Base-by-base conservation (phyloP, 2,329 filamentous ascomycete species). In the Botrytis elliptica region DNA sequence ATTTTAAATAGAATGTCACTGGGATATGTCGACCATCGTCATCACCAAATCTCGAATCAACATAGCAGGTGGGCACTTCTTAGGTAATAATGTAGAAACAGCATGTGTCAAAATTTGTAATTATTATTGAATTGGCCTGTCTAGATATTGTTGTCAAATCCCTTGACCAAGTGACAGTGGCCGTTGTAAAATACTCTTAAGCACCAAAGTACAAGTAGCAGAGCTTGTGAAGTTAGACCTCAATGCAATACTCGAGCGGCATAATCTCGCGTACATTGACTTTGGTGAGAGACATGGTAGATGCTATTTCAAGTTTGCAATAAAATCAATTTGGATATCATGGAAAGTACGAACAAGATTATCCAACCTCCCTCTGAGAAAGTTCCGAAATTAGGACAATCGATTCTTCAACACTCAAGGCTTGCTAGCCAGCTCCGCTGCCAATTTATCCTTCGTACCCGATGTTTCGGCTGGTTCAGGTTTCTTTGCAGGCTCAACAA, bases 401-500 rank as follows among this genome's bases (percentile, higher is more conserved):
- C 7, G 12, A 63, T 62, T 20, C 20, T 7, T 36, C 65, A 52
- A 52, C 69, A 64, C 18, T 74, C 67, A 79, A 46, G 78, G 75
- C 73, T 79, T 79, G 40, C 75, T 77, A 40, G 74, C 67, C 74
- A 80, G 71, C 44, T 77, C 79, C 40, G 78, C 77, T 9, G 79
- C 79, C 74, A 79, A 73, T 71, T 80, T 80, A 44, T 81, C 79
- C 75, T 79, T 80, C 10, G 76, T 81, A 18, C 79, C 79, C 60
- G 74, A 67, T 6, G 76, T 79, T 71, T 80, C 79, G 36, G 80
- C 77, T 40, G 79, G 70, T 67, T 81, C 79, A 40, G 77, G 79
- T 62, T 80, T 81, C 36, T 73, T 73, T 40, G 75, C 73, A 33
- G 78, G 76, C 38, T 79, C 79, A 22, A 79, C 80, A 70, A 83